These are phyloP conservation scores for Sporisorium scitamineum DNA, from an alignment of 1,284 basidiomycete genomes.

Conservation along the genomic window DNA sequence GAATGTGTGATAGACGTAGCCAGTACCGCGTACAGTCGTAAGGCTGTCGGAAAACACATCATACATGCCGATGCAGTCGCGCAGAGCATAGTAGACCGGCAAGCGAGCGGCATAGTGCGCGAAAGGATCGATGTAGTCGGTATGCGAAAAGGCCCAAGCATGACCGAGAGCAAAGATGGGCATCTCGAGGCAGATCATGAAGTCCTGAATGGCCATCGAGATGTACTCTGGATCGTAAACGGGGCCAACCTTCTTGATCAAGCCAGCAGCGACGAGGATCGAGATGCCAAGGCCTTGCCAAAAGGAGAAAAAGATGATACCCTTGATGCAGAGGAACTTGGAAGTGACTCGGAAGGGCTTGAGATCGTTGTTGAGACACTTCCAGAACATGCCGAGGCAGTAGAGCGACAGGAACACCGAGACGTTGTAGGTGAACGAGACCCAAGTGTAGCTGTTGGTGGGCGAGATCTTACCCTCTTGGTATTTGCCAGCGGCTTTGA, in stretches of 20 bases:
- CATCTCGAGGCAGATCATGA: conserved; percentile 91
- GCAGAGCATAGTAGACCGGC: conserved; percentile 76
- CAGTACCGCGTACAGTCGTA: conserved; percentile 84
- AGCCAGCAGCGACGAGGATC: conserved; percentile 83
- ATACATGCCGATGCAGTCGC: conserved; percentile 79
- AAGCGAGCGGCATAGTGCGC: conserved; percentile 57
- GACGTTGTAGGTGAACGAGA: conserved; percentile 78
- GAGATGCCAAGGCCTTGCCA: conserved; percentile 90
- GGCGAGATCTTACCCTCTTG: conserved; percentile 85
- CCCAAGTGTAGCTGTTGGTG: conserved; percentile 79
- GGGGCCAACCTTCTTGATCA: conserved; percentile 77
- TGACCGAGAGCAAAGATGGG: conserved; percentile 95
- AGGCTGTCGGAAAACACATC: conserved; percentile 90
- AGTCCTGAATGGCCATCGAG: conserved; percentile 64
- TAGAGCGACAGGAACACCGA: conserved; percentile 71
- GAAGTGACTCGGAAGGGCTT: conserved; percentile 62
- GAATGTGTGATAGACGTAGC: conserved; percentile 94
- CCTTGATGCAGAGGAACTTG: conserved; percentile 90
- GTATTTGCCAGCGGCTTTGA: conserved; percentile 88
- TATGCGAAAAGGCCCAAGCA: conserved; percentile 79
- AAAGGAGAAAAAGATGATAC: conserved; percentile 95
- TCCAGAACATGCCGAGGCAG: conserved; percentile 66
- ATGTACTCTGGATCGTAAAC: conserved; percentile 83
- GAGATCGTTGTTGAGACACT: conserved; percentile 62
- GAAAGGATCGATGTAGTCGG: conserved; percentile 61